Base-by-base conservation (phyloP, 2,329 filamentous ascomycete genomes). In the Lasiodiplodia sp. region DNA sequence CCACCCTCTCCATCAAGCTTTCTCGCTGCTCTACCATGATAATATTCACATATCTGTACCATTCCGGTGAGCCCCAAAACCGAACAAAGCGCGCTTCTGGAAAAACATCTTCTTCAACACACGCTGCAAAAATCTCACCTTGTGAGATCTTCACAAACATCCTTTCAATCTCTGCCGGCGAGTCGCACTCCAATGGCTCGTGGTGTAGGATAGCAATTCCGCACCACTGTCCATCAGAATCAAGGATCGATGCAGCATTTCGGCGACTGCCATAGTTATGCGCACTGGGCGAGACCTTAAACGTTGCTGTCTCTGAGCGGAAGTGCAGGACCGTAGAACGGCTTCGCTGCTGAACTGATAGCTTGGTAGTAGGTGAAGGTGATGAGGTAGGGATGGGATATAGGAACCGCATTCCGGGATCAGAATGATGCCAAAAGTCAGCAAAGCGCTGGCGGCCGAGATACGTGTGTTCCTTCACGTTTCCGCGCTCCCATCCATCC, bases 101-200 rank as follows among this genome's bases (percentile, higher is more conserved):
- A 16, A 53, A 53, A 28, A 53, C 10, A 11, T 53, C 51, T 53
- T 53, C 51, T 10, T 53, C 51, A 28, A 53, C 51, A 25, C 40
- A 55, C 73, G 70, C 40, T 52, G 52, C 8, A 62, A 67, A 67
- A 87, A 84, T 73, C 85, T 85, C 74, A 87, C 89, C 69, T 85
- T 86, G 0, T 77, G 89, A 34, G 80, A 88, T 70, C 74, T 88
- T 16, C 80, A 83, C 40, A 74, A 88, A 68, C 79, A 80, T 64
- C 72, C 80, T 2, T 56, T 73, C 0, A 71, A 88, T 2, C 81
- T 88, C 7, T 83, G 86, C 0, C 82, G 10, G 10, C 3, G 51
- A 12, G 51, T 16, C 21, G 12, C 4, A 10, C 8, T 53, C 51
- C n/a, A 1, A 23, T 16, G 2, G 23, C 23, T 10, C 28, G 3